Evolutionary conservation across 202 grass and related monocot species (phyloP).

Genomic region (Elaeis oleifera): DNA sequence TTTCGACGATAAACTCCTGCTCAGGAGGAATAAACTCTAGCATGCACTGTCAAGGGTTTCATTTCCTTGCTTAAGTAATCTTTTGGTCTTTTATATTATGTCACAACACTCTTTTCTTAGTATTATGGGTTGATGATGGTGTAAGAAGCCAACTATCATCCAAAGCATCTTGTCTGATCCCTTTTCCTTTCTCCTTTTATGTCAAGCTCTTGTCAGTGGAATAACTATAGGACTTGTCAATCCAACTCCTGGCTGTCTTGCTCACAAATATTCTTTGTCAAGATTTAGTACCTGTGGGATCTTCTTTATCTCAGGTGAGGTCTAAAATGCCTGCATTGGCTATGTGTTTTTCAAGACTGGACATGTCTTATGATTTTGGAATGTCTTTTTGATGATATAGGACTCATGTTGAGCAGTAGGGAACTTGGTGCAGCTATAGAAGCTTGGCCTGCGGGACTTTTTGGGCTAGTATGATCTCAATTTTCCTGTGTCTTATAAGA

Average conservation of each 20-base stretch:
- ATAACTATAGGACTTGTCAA: slow-evolving; percentile 53
- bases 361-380: slow-evolving; percentile 19
- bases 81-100: too few relatives aligned
- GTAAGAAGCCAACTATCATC: too few relatives aligned
- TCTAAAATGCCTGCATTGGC: background rate
- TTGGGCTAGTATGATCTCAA: slow-evolving; percentile 65
- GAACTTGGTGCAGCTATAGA: slow-evolving; percentile 72
- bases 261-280: slow-evolving; percentile 70
- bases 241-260: slow-evolving; percentile 72
- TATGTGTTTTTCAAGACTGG: slow-evolving; percentile 1
- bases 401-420: slow-evolving; percentile 56
- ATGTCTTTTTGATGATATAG: slow-evolving; percentile 33
- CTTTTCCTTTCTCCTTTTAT: slow-evolving; percentile 27
- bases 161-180: background rate
- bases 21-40: too few relatives aligned
- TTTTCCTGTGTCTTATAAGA: slow-evolving; percentile 7
- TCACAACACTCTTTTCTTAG: too few relatives aligned
- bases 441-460: slow-evolving; percentile 88
- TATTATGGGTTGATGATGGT: too few relatives aligned
- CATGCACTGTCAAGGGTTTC: too few relatives aligned
- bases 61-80: too few relatives aligned
- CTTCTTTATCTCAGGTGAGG: slow-evolving; percentile 74
- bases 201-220: slow-evolving; percentile 56
- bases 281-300: slow-evolving; percentile 84
- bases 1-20: too few relatives aligned